Conservation (phyloP, 2,329 filamentous ascomycete species). For the Pyrenophora teres region DNA sequence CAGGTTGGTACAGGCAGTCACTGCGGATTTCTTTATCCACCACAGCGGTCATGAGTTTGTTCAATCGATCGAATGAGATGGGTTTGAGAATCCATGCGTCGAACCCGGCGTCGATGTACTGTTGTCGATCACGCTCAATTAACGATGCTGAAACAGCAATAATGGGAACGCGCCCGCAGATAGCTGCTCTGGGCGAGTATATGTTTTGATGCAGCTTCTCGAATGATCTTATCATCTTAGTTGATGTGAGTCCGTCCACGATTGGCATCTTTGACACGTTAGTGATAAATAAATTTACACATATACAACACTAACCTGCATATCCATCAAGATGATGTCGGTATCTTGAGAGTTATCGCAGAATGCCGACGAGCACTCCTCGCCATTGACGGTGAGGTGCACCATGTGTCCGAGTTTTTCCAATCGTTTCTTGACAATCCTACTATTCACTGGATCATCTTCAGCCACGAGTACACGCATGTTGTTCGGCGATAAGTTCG, state of each 20-base stretch:
- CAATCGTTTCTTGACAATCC: slow-evolving; percentile 77
- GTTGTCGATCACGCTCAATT: slow-evolving; percentile 68
- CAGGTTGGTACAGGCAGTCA: slow-evolving; percentile 69
- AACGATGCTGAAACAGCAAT: slow-evolving; percentile 87
- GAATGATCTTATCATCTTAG: slow-evolving; percentile 78
- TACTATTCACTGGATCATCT: slow-evolving; percentile 86
- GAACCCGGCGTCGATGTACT: slow-evolving; percentile 78
- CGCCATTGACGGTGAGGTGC: slow-evolving; percentile 76
- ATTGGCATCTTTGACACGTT: slow-evolving; percentile 75
- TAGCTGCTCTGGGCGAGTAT: slow-evolving; percentile 63
- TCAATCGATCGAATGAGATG: slow-evolving; percentile 77
- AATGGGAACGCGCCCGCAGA: slow-evolving; percentile 73
- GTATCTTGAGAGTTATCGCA: slow-evolving; percentile 66
- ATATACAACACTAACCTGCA: slow-evolving; percentile 68
- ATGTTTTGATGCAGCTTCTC: slow-evolving; percentile 62
- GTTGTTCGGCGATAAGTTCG: slow-evolving; percentile 45
- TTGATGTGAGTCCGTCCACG: slow-evolving; percentile 79
- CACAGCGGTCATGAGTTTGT: slow-evolving; percentile 71
- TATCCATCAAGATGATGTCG: slow-evolving; percentile 88
- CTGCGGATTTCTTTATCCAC: slow-evolving; percentile 63
- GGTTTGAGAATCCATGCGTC: slow-evolving; percentile 92
- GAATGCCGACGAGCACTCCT: slow-evolving; percentile 78
- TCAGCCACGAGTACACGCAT: slow-evolving; percentile 79
- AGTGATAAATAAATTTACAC: not conserved
- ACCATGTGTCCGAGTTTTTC: slow-evolving; percentile 77